These are phyloP conservation scores for Tylopilus felleus DNA, from an alignment of 768 basidiomycete genomes.

Conservation along the genomic window DNA sequence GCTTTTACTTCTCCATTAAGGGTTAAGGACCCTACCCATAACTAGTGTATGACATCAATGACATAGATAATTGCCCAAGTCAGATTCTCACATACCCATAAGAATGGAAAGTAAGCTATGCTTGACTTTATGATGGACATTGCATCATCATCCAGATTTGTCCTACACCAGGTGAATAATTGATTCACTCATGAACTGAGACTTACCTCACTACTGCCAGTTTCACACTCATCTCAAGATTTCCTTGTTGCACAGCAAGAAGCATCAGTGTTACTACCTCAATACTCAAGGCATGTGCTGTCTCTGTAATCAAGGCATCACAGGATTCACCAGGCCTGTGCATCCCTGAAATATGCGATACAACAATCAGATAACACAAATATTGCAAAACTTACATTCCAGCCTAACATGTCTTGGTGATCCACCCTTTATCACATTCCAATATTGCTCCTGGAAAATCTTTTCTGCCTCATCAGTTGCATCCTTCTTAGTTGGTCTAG, in stretches of 20 bases:
- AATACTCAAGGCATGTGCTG: neutral
- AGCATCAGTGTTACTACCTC: neutral
- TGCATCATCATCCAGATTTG: neutral
- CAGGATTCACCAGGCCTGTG: neutral
- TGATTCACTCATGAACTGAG: neutral
- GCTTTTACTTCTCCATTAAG: neutral
- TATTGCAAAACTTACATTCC: neutral
- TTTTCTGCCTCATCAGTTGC: neutral
- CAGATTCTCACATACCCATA: neutral
- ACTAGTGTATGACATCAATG: neutral
- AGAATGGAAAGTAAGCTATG: neutral
- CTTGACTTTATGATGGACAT: neutral
- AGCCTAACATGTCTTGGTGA: neutral
- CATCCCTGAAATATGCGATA: neutral
- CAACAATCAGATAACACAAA: neutral
- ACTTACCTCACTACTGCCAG: neutral
- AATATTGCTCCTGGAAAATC: neutral
- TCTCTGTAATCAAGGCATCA: neutral
- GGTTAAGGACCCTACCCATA: neutral
- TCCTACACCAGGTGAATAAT: neutral
- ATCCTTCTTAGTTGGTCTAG: neutral
- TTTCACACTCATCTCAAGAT: neutral
- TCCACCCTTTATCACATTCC: neutral
- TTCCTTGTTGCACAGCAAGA: neutral
- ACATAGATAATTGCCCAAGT: neutral